phyloP scores from a whole-genome alignment of 1,284 basidiomycete species.

The Ustilago trichophora region DNA sequence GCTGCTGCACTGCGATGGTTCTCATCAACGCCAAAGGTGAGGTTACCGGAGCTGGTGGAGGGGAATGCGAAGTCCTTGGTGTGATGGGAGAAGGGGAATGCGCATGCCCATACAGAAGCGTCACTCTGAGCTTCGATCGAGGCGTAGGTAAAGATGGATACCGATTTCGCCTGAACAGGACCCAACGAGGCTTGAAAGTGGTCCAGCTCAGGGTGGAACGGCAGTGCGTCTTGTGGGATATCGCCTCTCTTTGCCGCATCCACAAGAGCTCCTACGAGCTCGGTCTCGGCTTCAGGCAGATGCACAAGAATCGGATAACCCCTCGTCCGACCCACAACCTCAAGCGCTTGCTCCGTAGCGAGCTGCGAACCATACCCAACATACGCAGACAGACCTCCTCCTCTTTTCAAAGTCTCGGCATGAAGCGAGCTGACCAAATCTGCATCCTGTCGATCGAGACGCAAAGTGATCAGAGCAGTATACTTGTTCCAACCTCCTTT shows the following conservation, averaged over 20 bases:
- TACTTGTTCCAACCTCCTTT: constrained; percentile 24
- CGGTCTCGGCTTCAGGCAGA: constrained; percentile 5
- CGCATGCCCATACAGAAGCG: constrained; percentile 25
- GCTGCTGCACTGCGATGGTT: constrained; percentile 31
- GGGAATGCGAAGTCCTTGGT: constrained; percentile 27
- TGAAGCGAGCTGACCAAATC: constrained; percentile 13
- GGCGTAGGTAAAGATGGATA: constrained; percentile 27
- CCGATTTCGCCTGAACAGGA: constrained; percentile 7
- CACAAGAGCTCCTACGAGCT: constrained; percentile 7
- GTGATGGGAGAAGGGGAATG: constrained; percentile 34
- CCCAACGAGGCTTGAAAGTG: constrained; percentile 16
- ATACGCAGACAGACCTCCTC: constrained; percentile 16
- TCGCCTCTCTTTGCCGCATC: constrained; percentile 17
- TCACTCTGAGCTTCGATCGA: constrained; percentile 1
- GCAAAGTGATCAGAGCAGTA: constrained; percentile 22
- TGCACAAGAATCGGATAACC: constrained; percentile 15
- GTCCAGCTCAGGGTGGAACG: constrained; percentile 33
- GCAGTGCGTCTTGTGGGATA: constrained; percentile 15
- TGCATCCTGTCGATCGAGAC: constrained; percentile 7
- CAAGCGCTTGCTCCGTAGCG: neutral
- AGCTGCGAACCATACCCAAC: constrained; percentile 17
- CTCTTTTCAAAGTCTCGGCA: constrained; percentile 3
- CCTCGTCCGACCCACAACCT: neutral
- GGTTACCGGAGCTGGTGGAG: no score
- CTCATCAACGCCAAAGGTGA: no score